Conservation (phyloP, 2,329 filamentous ascomycete species). For the Paraphaeosphaeria sporulosa region DNA sequence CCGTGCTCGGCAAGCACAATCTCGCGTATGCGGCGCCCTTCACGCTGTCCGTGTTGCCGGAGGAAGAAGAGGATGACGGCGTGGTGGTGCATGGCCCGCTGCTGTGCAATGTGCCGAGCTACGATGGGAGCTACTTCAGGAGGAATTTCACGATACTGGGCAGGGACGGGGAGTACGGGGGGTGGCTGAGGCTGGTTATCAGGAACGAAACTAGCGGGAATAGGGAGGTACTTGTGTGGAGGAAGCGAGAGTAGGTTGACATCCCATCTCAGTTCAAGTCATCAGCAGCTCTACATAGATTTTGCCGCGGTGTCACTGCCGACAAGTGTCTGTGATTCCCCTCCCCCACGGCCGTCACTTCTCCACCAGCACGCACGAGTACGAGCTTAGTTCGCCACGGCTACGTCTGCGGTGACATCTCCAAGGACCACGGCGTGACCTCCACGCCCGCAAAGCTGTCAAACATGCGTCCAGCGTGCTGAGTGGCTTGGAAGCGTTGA, state of each 20-base stretch:
- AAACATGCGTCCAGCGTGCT: neutral
- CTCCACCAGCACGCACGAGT: neutral
- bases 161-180: neutral
- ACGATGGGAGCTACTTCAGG: conserved; percentile 2
- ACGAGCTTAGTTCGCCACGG: neutral
- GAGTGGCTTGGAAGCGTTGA: neutral
- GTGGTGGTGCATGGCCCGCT: conserved; percentile 14
- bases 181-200: conserved; percentile 14
- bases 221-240: conserved; percentile 4
- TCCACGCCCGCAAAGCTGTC: neutral
- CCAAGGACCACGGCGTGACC: neutral
- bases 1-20: conserved; percentile 16
- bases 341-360: neutral
- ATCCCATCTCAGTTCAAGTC: no score
- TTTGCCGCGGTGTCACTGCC: neutral
- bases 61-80: conserved; percentile 6
- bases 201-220: conserved; percentile 5
- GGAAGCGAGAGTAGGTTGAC: neutral
- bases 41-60: neutral
- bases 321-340: neutral
- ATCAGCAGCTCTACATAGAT: no score
- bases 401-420: no score
- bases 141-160: conserved; percentile 14
- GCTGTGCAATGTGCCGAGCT: conserved; percentile 14
- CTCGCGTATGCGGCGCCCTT: conserved; percentile 15